Evolutionary conservation across 768 basidiomycete species (phyloP).

Genomic region (Tephrocybe sp.): DNA sequence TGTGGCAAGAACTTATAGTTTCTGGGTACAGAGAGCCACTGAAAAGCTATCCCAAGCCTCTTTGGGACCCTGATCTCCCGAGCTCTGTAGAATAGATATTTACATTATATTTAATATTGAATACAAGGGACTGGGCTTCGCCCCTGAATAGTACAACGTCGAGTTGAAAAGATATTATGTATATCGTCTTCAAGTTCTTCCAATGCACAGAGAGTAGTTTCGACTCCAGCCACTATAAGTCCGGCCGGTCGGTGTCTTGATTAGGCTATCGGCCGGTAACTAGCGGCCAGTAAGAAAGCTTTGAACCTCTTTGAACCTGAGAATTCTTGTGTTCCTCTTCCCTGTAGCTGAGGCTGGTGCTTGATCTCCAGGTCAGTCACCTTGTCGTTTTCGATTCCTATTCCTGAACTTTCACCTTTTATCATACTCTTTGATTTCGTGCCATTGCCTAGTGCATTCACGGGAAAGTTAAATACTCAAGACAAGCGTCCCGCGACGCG

Average conservation of each 20-base stretch:
- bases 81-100: slow-evolving; percentile 9
- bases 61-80: slow-evolving; percentile 16
- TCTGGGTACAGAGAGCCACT: slow-evolving; percentile 42
- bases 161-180: not conserved
- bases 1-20: not conserved
- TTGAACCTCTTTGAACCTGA: slow-evolving; percentile 15
- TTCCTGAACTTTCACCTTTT: not conserved
- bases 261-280: slow-evolving; percentile 13
- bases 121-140: too few relatives aligned
- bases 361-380: slow-evolving; percentile 33
- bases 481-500: slow-evolving; percentile 69
- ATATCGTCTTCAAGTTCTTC: not conserved
- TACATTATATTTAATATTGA: not conserved
- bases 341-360: slow-evolving; percentile 32
- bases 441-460: slow-evolving; percentile 19
- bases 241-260: slow-evolving; percentile 16
- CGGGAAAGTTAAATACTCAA: slow-evolving; percentile 33
- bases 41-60: slow-evolving; percentile 44
- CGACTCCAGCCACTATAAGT: not conserved
- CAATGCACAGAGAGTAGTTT: not conserved
- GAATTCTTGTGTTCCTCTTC: slow-evolving; percentile 19
- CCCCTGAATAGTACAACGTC: too few relatives aligned
- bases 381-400: not conserved
- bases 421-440: slow-evolving; percentile 4
- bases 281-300: slow-evolving; percentile 13